Conservation (phyloP, 2,329 filamentous ascomycete genomes). For the Cadophora sp. region DNA sequence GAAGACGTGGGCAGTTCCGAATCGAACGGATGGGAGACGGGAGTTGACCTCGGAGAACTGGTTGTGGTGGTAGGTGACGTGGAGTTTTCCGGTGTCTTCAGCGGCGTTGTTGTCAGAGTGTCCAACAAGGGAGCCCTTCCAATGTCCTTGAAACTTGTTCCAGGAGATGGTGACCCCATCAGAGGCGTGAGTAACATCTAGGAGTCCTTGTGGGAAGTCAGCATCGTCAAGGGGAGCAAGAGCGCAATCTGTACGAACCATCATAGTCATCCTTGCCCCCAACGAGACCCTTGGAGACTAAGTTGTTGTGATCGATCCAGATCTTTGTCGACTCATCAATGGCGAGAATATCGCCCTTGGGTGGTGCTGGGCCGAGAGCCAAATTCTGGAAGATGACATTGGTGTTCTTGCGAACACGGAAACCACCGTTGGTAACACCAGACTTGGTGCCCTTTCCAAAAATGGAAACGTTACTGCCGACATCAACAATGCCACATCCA, state of each 20-base stretch:
- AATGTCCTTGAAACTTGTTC: slow-evolving; percentile 22
- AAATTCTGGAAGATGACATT: slow-evolving; percentile 62
- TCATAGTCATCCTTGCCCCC: slow-evolving; percentile 22
- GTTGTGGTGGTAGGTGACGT: slow-evolving; percentile 25
- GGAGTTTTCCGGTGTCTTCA: slow-evolving; percentile 20
- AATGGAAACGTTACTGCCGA: slow-evolving; percentile 52
- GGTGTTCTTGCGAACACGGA: slow-evolving; percentile 52
- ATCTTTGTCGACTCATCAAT: slow-evolving; percentile 50
- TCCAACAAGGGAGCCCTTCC: slow-evolving; percentile 20
- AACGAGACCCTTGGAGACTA: slow-evolving; percentile 33
- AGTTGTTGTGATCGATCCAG: slow-evolving; percentile 41
- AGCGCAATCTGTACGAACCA: background rate
- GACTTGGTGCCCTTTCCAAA: slow-evolving; percentile 50
- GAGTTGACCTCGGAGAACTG: slow-evolving; percentile 21
- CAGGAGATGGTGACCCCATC: slow-evolving; percentile 20
- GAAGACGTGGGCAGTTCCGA: slow-evolving; percentile 21
- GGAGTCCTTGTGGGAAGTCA: slow-evolving; percentile 1
- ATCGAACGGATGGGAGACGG: slow-evolving; percentile 20
- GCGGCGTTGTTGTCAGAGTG: slow-evolving; percentile 23
- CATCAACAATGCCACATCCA: slow-evolving; percentile 46
- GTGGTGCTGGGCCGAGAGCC: slow-evolving; percentile 52
- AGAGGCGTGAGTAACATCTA: slow-evolving; percentile 20
- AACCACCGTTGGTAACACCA: slow-evolving; percentile 49
- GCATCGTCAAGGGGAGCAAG: background rate
- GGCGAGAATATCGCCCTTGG: slow-evolving; percentile 55